These are phyloP conservation scores for Phialemonium atrogriseum DNA, from an alignment of 2,329 filamentous ascomycete genomes.

Conservation along the genomic window DNA sequence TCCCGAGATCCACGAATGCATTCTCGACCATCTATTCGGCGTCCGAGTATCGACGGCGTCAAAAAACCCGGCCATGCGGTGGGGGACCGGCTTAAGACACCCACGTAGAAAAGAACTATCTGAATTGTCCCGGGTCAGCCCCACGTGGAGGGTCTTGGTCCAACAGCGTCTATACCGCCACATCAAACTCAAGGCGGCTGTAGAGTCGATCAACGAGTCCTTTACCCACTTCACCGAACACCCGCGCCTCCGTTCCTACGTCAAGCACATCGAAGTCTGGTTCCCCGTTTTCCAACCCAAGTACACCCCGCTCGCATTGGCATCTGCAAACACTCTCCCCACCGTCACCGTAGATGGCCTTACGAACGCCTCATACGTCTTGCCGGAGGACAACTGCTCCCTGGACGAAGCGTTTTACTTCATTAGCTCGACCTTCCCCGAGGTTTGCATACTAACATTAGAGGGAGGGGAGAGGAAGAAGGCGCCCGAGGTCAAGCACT, in stretches of 20 bases:
- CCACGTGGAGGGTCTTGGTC: conserved; percentile 57
- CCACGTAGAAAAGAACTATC: conserved; percentile 60
- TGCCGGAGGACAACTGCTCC: conserved; percentile 59
- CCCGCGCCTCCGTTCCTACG: conserved; percentile 51
- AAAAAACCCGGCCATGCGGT: conserved; percentile 48
- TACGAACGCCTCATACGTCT: conserved; percentile 48
- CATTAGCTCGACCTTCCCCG: conserved; percentile 48
- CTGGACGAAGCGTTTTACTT: conserved; percentile 63
- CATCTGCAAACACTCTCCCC: conserved; percentile 37
- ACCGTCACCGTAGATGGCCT: conserved; percentile 47
- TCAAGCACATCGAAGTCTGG: conserved; percentile 70
- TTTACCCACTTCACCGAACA: conserved; percentile 51
- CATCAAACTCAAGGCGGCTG: conserved; percentile 66
- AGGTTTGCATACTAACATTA: conserved; percentile 58
- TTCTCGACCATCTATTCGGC: conserved; percentile 64
- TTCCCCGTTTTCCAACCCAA: conserved; percentile 64
- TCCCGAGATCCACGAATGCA: conserved; percentile 63
- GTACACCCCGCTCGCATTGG: conserved; percentile 32
- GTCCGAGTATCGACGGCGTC: conserved; percentile 55
- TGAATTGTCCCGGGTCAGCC: conserved; percentile 53
- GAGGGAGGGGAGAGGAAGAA: conserved; percentile 73
- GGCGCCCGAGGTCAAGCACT: conserved; percentile 58
- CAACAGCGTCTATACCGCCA: conserved; percentile 68
- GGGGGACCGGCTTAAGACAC: conserved; percentile 58
- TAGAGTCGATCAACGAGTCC: conserved; percentile 52